Base-by-base conservation (phyloP, 2,329 filamentous ascomycete species). In the Laburnicola sp. region DNA sequence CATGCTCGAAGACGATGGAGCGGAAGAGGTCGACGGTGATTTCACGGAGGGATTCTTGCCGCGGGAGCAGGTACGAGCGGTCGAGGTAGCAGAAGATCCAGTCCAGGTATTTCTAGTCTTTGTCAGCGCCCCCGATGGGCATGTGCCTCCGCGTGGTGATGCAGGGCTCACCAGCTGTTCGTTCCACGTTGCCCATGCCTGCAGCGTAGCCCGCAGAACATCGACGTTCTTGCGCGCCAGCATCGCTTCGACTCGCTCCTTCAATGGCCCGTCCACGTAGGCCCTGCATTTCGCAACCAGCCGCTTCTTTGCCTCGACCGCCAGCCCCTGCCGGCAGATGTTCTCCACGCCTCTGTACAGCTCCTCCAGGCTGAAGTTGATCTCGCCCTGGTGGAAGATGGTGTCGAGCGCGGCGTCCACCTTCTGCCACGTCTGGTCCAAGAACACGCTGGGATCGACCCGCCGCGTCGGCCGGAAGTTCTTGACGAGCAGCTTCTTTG, bases 71-170 rank as follows among this genome's bases (percentile, higher is more conserved):
- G 67, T 91, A 97, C 2, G 91, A 89, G 56, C 94, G 86, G 70
- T 99, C 93, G 58, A 99, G 82, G 66, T 92, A 99, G 75, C 91
- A 96, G 74, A 97, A 97, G 34, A 95, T 88, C 57, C 89, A 93
- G 42, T 91, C 85, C 45, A 99, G 83, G 10, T 86, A 86, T 58
- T 86, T 82, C 86, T 91, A 60, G 44, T 39, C 22, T 16, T 23
- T 38, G 31, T 65, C 34, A 63, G 58, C 52, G 30, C 40, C 10
- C 7, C 25, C 2, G 7, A 22, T 4, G 5, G n/a, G 1, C 7
- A 11, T 10, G 2, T 7, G 16, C 28, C 1, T 3, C 10, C n/a
- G 2, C 22, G 26, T 26, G 2, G 7, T 11, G 21, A 11, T 36
- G 10, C 25, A 45, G 11, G 35, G 50, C 83, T 60, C 78, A 89